Evolutionary conservation across 495 filamentous ascomycete genomes (phyloP), one percentile per base, ranked within the genome.

Genomic region (Apodospora peruviana): DNA sequence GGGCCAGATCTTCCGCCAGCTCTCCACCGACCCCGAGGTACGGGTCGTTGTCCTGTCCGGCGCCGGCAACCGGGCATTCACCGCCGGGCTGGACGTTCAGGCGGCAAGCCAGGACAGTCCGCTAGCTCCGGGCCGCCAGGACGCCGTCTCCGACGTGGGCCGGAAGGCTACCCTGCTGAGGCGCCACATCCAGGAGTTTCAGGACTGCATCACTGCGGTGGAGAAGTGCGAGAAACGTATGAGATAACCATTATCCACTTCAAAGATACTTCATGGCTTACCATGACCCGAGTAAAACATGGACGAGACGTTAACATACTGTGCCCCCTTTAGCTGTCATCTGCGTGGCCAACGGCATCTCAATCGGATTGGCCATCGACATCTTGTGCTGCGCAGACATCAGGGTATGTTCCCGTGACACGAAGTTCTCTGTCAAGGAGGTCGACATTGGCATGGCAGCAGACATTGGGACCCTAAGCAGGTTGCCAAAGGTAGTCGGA

Each of bases 391-490:
- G 85, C 43, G 80, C 84, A 40, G 93, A 97, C 60, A 77, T 98
- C 44, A 82, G 93, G 11, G 69, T 97, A 48, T 86, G 80, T 56
- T 73, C 82, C 0, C 58, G 67, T 12, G 76, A 83, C 41, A 74
- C 82, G 1, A 73, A 70, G 20, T 87, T 96, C 55, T 73, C 82
- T 0, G 89, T 97, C 19, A 96, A 96, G 61, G 94, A 97, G 70
- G 89, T 96, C 12, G 93, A 96, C 61, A 94, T 97, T 29, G 93
- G 93, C 1, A 66, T 98, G 22, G 93, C 93, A 11, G 93, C 93
- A 14, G 93, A 98, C 65, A 83, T 97, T 40, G 93, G 93, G 14
- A 96, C 90, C 1, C 69, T 98, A 34, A 81, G 77, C 18, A 84
- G 93, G 2, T 70, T 98, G 36, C 93, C 93, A 24, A 93, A 94